phyloP scores from a whole-genome alignment of 2,329 filamentous ascomycete species.

The Diaporthe destruens region DNA sequence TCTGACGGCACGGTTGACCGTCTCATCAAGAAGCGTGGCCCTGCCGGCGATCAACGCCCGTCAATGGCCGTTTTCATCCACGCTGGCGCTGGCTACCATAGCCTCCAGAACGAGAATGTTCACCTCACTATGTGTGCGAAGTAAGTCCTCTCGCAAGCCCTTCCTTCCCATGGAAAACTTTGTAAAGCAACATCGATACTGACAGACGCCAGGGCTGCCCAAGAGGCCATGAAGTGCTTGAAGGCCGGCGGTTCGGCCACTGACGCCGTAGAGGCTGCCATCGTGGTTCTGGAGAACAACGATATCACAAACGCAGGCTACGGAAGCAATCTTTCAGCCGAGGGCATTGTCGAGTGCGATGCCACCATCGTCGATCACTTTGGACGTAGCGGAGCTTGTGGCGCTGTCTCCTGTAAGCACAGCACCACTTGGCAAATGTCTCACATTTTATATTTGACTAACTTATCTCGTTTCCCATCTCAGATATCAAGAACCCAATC shows the following conservation, averaged over 20 bases:
- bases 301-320: slow-evolving; percentile 98
- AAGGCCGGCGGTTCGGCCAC: slow-evolving; percentile 83
- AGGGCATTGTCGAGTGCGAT: slow-evolving; percentile 94
- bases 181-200: background rate
- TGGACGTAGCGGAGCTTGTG: slow-evolving; percentile 92
- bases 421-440: slow-evolving; percentile 49
- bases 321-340: slow-evolving; percentile 92
- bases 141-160: slow-evolving; percentile 67
- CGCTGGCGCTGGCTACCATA: slow-evolving; percentile 95
- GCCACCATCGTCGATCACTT: slow-evolving; percentile 92
- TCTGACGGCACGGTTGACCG: slow-evolving; percentile 31
- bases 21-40: slow-evolving; percentile 21
- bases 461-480: background rate
- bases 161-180: background rate
- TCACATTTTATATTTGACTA: background rate
- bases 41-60: slow-evolving; percentile 1
- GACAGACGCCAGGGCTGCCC: slow-evolving; percentile 75
- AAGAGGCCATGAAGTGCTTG: slow-evolving; percentile 84
- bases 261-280: slow-evolving; percentile 90
- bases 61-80: slow-evolving; percentile 86
- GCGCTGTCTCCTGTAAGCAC: slow-evolving; percentile 84
- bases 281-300: slow-evolving; percentile 89
- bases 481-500: slow-evolving; percentile 96
- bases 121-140: slow-evolving; percentile 90
- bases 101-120: slow-evolving; percentile 82